These are phyloP conservation scores for Antarctomyces pellizariae DNA, from an alignment of 495 filamentous ascomycete species.

Conservation along the genomic window DNA sequence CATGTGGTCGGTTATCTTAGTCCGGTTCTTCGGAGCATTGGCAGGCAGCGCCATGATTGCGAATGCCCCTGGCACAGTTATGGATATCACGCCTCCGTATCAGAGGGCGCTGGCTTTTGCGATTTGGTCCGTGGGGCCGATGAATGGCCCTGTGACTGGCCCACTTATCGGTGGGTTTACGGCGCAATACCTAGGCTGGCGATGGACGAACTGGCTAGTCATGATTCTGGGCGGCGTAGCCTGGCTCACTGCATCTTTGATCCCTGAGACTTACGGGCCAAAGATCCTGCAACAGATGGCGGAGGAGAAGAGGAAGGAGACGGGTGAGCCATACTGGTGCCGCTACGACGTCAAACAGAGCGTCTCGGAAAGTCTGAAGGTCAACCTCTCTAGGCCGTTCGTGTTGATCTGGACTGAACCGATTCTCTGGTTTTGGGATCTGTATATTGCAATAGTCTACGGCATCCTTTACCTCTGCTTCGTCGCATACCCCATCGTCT, in stretches of 20 bases:
- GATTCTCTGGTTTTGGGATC: slow-evolving; percentile 66
- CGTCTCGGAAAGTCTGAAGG: slow-evolving; percentile 30
- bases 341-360: slow-evolving; percentile 44
- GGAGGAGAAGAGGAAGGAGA: slow-evolving; percentile 43
- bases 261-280: slow-evolving; percentile 63
- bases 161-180: slow-evolving; percentile 47
- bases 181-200: slow-evolving; percentile 56
- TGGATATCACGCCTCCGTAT: slow-evolving; percentile 50
- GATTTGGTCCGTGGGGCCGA: slow-evolving; percentile 53
- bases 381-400: slow-evolving; percentile 56
- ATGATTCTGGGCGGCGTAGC: slow-evolving; percentile 41
- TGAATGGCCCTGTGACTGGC: slow-evolving; percentile 46
- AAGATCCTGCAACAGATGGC: slow-evolving; percentile 47
- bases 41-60: slow-evolving; percentile 60
- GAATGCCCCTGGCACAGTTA: slow-evolving; percentile 62
- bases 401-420: slow-evolving; percentile 61
- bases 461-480: slow-evolving; percentile 74
- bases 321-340: slow-evolving; percentile 52
- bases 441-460: slow-evolving; percentile 40
- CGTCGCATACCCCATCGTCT: slow-evolving; percentile 64
- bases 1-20: slow-evolving; percentile 36
- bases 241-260: slow-evolving; percentile 23
- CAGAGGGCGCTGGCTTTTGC: slow-evolving; percentile 49
- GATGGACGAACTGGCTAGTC: slow-evolving; percentile 72
- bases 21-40: slow-evolving; percentile 54